Conservation (phyloP, 768 basidiomycete genomes). For the Macrolepiota dolichaula region DNA sequence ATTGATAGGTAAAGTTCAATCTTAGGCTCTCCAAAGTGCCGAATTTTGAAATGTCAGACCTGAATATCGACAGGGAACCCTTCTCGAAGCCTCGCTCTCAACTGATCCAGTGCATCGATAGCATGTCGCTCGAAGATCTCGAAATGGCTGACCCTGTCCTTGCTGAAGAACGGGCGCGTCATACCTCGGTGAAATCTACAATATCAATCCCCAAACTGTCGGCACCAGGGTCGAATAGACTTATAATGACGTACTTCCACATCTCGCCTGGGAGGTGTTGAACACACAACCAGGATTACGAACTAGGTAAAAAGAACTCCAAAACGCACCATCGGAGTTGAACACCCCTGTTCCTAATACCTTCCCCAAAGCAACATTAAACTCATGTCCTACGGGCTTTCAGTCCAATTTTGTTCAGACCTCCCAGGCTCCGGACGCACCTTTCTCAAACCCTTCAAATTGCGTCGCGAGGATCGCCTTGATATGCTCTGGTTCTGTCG, state of each 20-base stretch:
- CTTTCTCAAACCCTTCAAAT: constrained; percentile 58
- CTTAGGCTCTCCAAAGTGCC: neutral
- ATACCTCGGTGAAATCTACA: constrained; percentile 58
- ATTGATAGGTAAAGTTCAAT: neutral
- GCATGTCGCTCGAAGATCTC: constrained; percentile 57
- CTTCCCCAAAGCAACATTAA: constrained; percentile 39
- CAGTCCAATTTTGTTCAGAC: neutral
- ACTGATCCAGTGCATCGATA: constrained; percentile 34
- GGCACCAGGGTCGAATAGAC: neutral
- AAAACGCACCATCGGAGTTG: constrained; percentile 1
- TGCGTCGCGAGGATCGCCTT: constrained; percentile 57
- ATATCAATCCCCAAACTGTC: neutral
- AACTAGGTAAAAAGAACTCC: neutral
- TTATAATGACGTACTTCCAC: constrained; percentile 29
- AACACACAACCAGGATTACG: neutral
- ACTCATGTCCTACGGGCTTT: constrained; percentile 29
- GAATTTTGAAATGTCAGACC: constrained; percentile 20
- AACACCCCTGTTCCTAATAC: constrained; percentile 65
- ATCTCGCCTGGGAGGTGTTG: constrained; percentile 14
- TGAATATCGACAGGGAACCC: constrained; percentile 61
- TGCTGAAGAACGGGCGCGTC: constrained; percentile 60
- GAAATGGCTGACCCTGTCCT: constrained; percentile 56
- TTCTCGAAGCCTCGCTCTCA: constrained; percentile 43
- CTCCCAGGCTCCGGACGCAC: constrained; percentile 20
- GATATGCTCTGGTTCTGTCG: constrained; percentile 50